Base-by-base conservation (phyloP, 805 yeast species). In the Wickerhamiella sergipiensis region DNA sequence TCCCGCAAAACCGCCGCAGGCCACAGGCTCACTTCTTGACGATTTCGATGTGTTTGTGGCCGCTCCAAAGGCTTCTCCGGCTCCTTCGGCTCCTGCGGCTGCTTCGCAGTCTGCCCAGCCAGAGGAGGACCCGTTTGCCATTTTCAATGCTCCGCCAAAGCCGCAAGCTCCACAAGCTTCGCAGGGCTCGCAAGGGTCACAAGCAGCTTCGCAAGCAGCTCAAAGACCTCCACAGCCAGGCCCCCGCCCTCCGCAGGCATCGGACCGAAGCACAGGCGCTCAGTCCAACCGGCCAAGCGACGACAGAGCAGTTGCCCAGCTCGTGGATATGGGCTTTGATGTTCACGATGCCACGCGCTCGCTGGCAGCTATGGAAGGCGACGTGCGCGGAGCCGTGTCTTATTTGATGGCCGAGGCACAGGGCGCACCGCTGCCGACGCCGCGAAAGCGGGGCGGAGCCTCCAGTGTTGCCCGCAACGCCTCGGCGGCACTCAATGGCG, bases 241-340 rank as follows among this genome's bases (percentile, higher is more conserved):
- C n/a, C n/a, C n/a, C n/a, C n/a, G n/a, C n/a, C n/a, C n/a, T n/a
- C n/a, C n/a, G n/a, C n/a, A n/a, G n/a, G n/a, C n/a, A n/a, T n/a
- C n/a, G n/a, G n/a, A n/a, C n/a, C n/a, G n/a, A n/a, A n/a, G n/a
- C n/a, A n/a, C n/a, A n/a, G n/a, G n/a, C n/a, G n/a, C n/a, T n/a
- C n/a, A n/a, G n/a, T n/a, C n/a, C n/a, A n/a, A n/a, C n/a, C n/a
- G n/a, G n/a, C n/a, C n/a, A n/a, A n/a, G n/a, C 26, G 24, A 39
- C 15, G 61, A 57, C 49, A 53, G 55, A 26, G 71, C 78, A 1
- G 61, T 85, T 17, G 90, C 90, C 0, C 84, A 79, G 57, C 69
- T 85, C 43, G 65, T 84, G 2, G 92, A 85, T 53, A 86, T 86
- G 79, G 95, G 95, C 2, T 86, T 86, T 59, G 65, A 81, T 1